These are phyloP conservation scores for Globomyces sp. DNA, from an alignment of 371 early-diverging fungal genomes.

Conservation along the genomic window DNA sequence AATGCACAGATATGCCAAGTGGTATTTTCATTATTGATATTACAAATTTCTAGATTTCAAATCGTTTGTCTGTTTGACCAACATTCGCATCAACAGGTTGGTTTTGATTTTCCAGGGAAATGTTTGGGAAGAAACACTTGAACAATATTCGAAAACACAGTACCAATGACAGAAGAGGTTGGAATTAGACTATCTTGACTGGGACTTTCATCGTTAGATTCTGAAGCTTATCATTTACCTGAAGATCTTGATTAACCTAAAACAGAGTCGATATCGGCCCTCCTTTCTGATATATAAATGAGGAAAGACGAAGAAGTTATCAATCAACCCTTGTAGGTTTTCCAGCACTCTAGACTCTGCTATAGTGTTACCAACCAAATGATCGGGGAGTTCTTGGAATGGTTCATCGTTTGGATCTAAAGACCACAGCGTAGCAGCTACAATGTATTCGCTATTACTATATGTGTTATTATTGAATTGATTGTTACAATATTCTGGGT, in stretches of 20 bases:
- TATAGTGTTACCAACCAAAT: slow-evolving; percentile 7
- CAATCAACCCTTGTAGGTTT: slow-evolving; percentile 4
- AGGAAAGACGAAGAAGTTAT: slow-evolving; percentile 7
- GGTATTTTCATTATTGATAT: neutral
- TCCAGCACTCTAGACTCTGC: slow-evolving; percentile 1
- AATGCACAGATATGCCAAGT: too few relatives aligned
- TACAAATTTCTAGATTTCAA: slow-evolving; percentile 12
- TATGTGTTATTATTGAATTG: too few relatives aligned
- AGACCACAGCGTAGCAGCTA: slow-evolving; percentile 8
- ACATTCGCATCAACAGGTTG: slow-evolving; percentile 1
- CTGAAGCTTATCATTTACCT: neutral
- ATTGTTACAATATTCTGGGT: too few relatives aligned
- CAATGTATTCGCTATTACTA: too few relatives aligned
- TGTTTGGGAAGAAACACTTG: slow-evolving; percentile 12
- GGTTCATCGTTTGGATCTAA: slow-evolving; percentile 5
- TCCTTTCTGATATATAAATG: slow-evolving; percentile 8
- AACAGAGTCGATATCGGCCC: slow-evolving; percentile 7
- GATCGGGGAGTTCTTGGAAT: neutral
- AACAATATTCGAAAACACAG: slow-evolving; percentile 7
- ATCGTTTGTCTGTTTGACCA: neutral
- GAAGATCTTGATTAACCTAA: slow-evolving; percentile 10
- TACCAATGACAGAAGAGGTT: neutral
- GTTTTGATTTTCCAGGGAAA: slow-evolving; percentile 16
- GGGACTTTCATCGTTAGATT: neutral
- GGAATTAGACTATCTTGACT: neutral